These are phyloP conservation scores for Saccharomyces pastorianus DNA, from an alignment of 1,139 yeast genomes.

Conservation along the genomic window DNA sequence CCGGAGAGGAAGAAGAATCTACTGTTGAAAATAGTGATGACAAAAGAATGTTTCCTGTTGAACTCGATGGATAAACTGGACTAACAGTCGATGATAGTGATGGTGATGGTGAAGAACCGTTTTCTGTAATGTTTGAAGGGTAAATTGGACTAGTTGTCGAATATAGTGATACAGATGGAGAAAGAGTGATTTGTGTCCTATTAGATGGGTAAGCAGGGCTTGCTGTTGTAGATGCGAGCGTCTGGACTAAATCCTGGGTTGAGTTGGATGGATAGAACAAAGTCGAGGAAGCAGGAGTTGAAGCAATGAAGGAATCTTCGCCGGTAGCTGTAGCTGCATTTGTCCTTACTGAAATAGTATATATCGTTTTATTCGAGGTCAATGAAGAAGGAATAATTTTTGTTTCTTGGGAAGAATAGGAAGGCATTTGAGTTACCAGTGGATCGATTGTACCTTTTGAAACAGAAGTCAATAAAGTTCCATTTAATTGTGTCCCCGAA, in stretches of 20 bases:
- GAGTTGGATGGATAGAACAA: background rate
- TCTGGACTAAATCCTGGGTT: background rate
- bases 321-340: background rate
- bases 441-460: slow-evolving; percentile 19
- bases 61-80: background rate
- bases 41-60: background rate
- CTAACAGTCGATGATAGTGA: background rate
- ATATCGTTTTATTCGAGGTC: slow-evolving; percentile 14
- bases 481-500: slow-evolving; percentile 5
- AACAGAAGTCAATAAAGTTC: slow-evolving; percentile 16
- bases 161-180: too few species aligned
- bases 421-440: slow-evolving; percentile 19
- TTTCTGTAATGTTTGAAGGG: background rate
- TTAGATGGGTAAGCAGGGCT: background rate
- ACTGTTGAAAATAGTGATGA: background rate
- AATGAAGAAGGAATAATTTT: slow-evolving; percentile 21
- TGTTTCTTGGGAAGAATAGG: slow-evolving; percentile 16
- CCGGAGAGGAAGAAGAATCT: background rate
- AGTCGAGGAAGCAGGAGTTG: background rate
- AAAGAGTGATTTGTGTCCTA: background rate
- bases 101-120: background rate
- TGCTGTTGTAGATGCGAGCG: background rate
- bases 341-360: slow-evolving; percentile 7
- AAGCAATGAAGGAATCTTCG: background rate
- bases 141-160: background rate